phyloP scores from a whole-genome alignment of 2,329 filamentous ascomycete species.

The Pseudogymnoascus sp. region DNA sequence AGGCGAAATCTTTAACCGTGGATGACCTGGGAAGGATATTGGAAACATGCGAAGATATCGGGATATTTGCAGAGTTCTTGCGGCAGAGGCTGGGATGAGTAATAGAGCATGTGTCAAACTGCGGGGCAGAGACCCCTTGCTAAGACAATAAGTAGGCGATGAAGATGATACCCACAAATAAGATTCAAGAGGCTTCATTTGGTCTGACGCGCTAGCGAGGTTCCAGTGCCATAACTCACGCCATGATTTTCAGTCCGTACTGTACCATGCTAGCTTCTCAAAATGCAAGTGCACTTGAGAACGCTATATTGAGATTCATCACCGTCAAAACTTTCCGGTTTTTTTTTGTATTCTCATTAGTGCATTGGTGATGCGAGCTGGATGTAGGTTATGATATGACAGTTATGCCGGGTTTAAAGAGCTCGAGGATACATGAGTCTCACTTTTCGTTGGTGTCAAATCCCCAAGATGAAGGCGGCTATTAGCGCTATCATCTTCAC shows the following conservation, averaged over 20 bases:
- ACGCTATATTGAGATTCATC: background rate
- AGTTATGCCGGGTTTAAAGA: background rate
- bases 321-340: background rate
- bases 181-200: background rate
- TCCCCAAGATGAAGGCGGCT: background rate
- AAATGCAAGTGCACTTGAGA: background rate
- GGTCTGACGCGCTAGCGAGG: background rate
- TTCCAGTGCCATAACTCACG: background rate
- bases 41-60: constrained; percentile 40
- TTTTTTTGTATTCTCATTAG: background rate
- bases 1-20: constrained; percentile 17
- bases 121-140: background rate
- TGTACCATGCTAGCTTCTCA: background rate
- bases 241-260: background rate
- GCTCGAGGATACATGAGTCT: background rate
- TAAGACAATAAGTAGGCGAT: background rate
- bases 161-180: constrained; percentile 7
- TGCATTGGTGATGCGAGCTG: background rate
- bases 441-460: background rate
- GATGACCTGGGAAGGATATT: constrained; percentile 37
- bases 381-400: background rate
- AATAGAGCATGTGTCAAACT: background rate
- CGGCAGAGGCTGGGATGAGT: constrained; percentile 22
- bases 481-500: background rate
- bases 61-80: constrained; percentile 46